phyloP scores from a whole-genome alignment of 2,329 filamentous ascomycete species.

The Phaeosphaeriaceae sp. region DNA sequence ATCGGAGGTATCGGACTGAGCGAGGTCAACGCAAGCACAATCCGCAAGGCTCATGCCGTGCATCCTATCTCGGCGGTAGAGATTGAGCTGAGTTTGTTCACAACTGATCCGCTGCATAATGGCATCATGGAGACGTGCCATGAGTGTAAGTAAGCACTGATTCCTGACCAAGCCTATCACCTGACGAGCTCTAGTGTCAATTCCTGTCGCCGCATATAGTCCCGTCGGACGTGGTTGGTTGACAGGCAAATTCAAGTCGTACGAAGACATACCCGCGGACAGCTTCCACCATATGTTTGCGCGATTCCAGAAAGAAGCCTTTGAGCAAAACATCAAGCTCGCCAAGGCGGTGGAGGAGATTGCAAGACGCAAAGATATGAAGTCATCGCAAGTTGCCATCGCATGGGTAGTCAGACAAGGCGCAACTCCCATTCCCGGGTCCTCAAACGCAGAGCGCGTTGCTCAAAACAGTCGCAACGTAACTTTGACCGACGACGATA shows the following conservation, averaged over 20 bases:
- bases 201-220: conserved; percentile 71
- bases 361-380: conserved; percentile 64
- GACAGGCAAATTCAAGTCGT: conserved; percentile 47
- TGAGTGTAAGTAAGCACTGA: conserved; percentile 44
- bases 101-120: conserved; percentile 61
- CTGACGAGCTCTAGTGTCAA: conserved; percentile 51
- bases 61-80: conserved; percentile 64
- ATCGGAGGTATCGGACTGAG: conserved; percentile 50
- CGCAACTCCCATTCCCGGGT: conserved; percentile 71
- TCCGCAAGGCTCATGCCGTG: conserved; percentile 55
- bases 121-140: conserved; percentile 61
- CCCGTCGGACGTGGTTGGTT: conserved; percentile 68
- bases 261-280: conserved; percentile 62
- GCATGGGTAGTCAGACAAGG: conserved; percentile 64
- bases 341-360: conserved; percentile 66
- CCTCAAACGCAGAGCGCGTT: conserved; percentile 62
- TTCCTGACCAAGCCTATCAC: background rate
- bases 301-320: conserved; percentile 68
- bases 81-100: conserved; percentile 64
- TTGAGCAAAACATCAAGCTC: conserved; percentile 69
- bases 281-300: conserved; percentile 58
- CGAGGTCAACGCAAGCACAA: conserved; percentile 51
- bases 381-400: conserved; percentile 68
- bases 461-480: conserved; percentile 60
- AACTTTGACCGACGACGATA: background rate